These are phyloP conservation scores for Platanthera guangdongensis DNA, from an alignment of 106 monocot species.

Conservation along the genomic window DNA sequence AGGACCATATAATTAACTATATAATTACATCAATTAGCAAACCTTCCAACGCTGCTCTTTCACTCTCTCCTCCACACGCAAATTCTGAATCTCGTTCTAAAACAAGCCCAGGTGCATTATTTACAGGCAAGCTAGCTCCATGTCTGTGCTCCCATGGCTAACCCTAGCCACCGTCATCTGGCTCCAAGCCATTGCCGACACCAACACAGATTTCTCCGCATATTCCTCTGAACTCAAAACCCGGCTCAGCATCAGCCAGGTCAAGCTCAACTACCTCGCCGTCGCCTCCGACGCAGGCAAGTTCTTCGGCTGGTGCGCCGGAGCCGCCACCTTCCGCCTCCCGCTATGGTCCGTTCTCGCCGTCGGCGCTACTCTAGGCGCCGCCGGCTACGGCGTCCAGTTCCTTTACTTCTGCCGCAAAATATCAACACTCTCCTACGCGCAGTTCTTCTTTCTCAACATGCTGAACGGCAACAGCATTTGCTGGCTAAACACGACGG, in stretches of 20 bases:
- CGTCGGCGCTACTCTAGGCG: slow-evolving; percentile 7
- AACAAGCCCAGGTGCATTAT: background rate
- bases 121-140: background rate
- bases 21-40: background rate
- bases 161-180: slow-evolving; percentile 22
- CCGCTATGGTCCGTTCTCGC: slow-evolving; percentile 12
- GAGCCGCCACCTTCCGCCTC: background rate
- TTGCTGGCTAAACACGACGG: slow-evolving; percentile 16
- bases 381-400: slow-evolving; percentile 14
- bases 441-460: slow-evolving; percentile 13
- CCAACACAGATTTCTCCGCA: slow-evolving; percentile 35
- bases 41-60: background rate
- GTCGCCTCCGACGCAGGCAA: slow-evolving; percentile 20
- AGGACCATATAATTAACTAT: background rate
- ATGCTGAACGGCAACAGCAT: slow-evolving; percentile 13
- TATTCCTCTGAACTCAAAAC: slow-evolving; percentile 34
- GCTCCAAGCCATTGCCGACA: slow-evolving; percentile 31
- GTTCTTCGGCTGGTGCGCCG: slow-evolving; percentile 8
- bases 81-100: background rate
- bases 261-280: slow-evolving; percentile 18
- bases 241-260: slow-evolving; percentile 17
- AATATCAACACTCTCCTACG: slow-evolving; percentile 6
- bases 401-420: slow-evolving; percentile 6
- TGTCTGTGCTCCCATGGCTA: slow-evolving; percentile 20
- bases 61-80: background rate